phyloP scores from a whole-genome alignment of 140 eudicot genomes.

The Erigeron philadelphicus region DNA sequence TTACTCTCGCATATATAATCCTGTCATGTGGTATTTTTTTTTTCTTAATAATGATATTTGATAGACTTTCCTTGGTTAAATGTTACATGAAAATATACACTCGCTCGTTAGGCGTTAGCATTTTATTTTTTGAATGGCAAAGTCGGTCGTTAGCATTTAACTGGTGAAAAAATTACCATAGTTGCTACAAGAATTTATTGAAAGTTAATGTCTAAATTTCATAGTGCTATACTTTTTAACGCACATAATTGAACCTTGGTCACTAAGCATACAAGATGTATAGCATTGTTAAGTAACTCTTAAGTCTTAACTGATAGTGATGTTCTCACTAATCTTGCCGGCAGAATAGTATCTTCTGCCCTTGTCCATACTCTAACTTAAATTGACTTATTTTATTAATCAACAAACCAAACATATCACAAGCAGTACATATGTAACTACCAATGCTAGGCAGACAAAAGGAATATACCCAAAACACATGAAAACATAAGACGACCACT shows the following conservation, averaged over 20 bases:
- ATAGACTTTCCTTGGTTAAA: too few relatives aligned
- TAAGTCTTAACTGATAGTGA: conserved; percentile 12
- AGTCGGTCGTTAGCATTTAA: not conserved
- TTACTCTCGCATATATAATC: too few relatives aligned
- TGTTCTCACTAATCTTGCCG: conserved; percentile 26
- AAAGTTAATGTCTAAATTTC: not conserved
- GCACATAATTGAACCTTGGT: not conserved
- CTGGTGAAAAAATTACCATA: not conserved
- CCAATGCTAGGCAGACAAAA: conserved; percentile 16
- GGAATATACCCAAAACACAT: not conserved
- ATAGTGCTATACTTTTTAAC: not conserved
- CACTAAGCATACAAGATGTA: not conserved
- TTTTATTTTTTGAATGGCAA: too few relatives aligned
- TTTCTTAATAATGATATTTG: too few relatives aligned
- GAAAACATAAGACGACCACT: not conserved
- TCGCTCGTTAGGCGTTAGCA: not conserved
- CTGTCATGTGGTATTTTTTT: too few relatives aligned
- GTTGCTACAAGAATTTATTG: not conserved
- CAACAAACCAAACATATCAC: not conserved
- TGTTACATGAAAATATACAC: too few relatives aligned
- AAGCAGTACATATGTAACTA: conserved; percentile 6
- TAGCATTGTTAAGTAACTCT: conserved; percentile 1
- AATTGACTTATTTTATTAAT: conserved; percentile 10
- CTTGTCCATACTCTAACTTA: conserved; percentile 6
- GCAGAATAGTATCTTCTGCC: conserved; percentile 25